Percentiles rank a stretch among this genome's conserved stretches.
phyloP scores from a whole-genome alignment of 139 green algal species.

The Yamagishiella unicocca region DNA sequence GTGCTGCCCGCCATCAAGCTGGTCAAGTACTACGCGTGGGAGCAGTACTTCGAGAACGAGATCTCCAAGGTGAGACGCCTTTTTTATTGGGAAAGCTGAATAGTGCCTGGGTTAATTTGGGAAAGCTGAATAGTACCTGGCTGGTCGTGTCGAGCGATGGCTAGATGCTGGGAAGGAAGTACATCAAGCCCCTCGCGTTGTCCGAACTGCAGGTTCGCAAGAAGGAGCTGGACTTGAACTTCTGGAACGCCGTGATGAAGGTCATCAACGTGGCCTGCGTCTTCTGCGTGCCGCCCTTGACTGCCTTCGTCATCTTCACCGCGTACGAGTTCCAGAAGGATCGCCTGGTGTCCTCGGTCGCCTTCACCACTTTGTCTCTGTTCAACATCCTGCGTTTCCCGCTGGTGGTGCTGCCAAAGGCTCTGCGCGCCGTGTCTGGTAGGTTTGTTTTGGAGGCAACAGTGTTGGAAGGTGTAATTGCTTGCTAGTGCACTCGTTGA shows the following conservation, averaged over 20 bases:
- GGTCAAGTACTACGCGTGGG: slow-evolving; percentile 79
- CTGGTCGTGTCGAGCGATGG: too few relatives aligned
- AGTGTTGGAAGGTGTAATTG: too few relatives aligned
- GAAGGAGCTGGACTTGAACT: slow-evolving; percentile 54
- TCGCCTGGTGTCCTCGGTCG: slow-evolving; percentile 55
- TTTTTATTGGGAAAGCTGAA: too few relatives aligned
- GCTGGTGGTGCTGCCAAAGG: slow-evolving; percentile 83
- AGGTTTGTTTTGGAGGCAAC: too few relatives aligned
- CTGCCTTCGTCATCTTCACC: slow-evolving; percentile 69
- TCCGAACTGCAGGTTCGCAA: slow-evolving; percentile 60
- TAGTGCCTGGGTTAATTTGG: too few relatives aligned
- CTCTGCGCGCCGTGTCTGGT: slow-evolving; percentile 69
- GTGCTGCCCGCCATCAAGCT: slow-evolving; percentile 78
- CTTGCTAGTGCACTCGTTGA: too few relatives aligned
- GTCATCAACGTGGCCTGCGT: slow-evolving; percentile 74
- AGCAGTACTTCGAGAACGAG: slow-evolving; percentile 72
- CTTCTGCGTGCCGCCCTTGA: slow-evolving; percentile 66
- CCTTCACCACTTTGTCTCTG: slow-evolving; percentile 82
- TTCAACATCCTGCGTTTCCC: slow-evolving; percentile 89
- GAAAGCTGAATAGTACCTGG: too few relatives aligned
- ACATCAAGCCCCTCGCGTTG: too few relatives aligned
- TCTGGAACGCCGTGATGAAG: slow-evolving; percentile 70
- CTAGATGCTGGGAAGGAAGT: too few relatives aligned
- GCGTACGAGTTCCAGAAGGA: slow-evolving; percentile 65
- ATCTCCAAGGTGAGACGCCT: slow-evolving; percentile 22